Evolutionary conservation across 2,329 filamentous ascomycete species (phyloP).

Genomic region (Botrytis aclada): DNA sequence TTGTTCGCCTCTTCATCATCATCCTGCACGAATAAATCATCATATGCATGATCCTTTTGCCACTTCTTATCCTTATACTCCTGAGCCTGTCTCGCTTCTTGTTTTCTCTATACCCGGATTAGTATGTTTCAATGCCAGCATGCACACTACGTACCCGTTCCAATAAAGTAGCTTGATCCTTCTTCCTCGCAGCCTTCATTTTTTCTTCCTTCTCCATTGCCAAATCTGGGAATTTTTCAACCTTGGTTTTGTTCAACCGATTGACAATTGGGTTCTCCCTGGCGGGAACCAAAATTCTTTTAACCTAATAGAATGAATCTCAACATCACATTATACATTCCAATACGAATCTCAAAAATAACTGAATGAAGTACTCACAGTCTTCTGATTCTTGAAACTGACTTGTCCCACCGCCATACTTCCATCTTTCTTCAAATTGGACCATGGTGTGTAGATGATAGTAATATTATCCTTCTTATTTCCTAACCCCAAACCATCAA

Average conservation of each 20-base stretch:
- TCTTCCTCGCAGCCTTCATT: constrained; percentile 66
- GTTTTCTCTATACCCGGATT: constrained; percentile 58
- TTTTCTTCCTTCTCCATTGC: constrained; percentile 77
- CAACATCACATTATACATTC: not conserved
- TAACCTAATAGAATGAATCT: constrained; percentile 54
- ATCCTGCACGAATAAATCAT: constrained; percentile 82
- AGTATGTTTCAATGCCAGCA: not conserved
- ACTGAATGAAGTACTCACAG: constrained; percentile 41
- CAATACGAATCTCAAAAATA: not conserved
- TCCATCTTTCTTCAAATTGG: constrained; percentile 91
- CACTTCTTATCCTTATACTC: constrained; percentile 87
- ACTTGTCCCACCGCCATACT: constrained; percentile 96
- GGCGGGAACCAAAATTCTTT: constrained; percentile 72
- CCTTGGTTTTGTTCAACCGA: constrained; percentile 94
- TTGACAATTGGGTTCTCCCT: constrained; percentile 92
- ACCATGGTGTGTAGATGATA: constrained; percentile 96
- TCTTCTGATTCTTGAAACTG: constrained; percentile 84
- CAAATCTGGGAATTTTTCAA: constrained; percentile 84
- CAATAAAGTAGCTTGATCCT: constrained; percentile 62
- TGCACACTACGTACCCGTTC: constrained; percentile 51
- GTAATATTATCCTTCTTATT: constrained; percentile 99
- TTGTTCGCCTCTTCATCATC: constrained; percentile 73
- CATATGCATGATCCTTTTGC: constrained; percentile 97
- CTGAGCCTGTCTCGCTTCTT: constrained; percentile 68
- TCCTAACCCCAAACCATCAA: constrained; percentile 47